Evolutionary conservation across 345 rosid genomes (phyloP).

Genomic region (Salix arbutifolia): DNA sequence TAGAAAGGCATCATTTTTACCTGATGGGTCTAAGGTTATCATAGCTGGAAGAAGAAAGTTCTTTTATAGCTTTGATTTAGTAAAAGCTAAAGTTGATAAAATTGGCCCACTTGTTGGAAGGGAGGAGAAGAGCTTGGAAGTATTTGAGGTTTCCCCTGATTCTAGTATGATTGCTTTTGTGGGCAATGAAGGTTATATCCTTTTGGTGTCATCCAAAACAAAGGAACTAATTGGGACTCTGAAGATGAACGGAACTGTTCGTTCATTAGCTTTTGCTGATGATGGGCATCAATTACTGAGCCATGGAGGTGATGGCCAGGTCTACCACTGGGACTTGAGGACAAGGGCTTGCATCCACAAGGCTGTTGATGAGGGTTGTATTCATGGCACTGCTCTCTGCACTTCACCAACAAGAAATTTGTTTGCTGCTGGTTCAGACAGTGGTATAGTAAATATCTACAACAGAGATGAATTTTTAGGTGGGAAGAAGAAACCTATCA

Average conservation of each 20-base stretch:
- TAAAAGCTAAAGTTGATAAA: constrained; percentile 70
- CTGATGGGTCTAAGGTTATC: constrained; percentile 86
- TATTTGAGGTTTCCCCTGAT: constrained; percentile 82
- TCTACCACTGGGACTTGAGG: constrained; percentile 90
- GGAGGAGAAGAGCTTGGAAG: constrained; percentile 95
- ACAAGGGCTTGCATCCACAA: constrained; percentile 73
- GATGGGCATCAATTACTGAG: constrained; percentile 68
- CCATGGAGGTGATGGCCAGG: constrained; percentile 87
- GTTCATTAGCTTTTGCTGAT: constrained; percentile 67
- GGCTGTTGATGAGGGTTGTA: constrained; percentile 83
- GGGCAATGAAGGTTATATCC: constrained; percentile 82
- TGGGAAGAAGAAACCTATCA: constrained; percentile 75
- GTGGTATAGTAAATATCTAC: constrained; percentile 86
- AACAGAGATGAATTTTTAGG: constrained; percentile 71
- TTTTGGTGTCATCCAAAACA: constrained; percentile 76
- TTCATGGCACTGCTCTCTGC: constrained; percentile 65
- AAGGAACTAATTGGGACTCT: constrained; percentile 78
- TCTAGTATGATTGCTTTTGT: constrained; percentile 70
- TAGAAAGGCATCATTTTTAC: constrained; percentile 73
- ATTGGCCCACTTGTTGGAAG: constrained; percentile 88
- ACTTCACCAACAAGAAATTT: constrained; percentile 51
- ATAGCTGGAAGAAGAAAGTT: constrained; percentile 89
- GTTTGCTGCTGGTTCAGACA: constrained; percentile 83
- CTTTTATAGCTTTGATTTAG: constrained; percentile 85
- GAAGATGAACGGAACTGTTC: constrained; percentile 87